Percentiles rank a stretch among this genome's conserved stretches.
These are phyloP conservation scores for Phytophthora hibernalis DNA, from an alignment of 352 stramenopile species.

Conservation along the genomic window DNA sequence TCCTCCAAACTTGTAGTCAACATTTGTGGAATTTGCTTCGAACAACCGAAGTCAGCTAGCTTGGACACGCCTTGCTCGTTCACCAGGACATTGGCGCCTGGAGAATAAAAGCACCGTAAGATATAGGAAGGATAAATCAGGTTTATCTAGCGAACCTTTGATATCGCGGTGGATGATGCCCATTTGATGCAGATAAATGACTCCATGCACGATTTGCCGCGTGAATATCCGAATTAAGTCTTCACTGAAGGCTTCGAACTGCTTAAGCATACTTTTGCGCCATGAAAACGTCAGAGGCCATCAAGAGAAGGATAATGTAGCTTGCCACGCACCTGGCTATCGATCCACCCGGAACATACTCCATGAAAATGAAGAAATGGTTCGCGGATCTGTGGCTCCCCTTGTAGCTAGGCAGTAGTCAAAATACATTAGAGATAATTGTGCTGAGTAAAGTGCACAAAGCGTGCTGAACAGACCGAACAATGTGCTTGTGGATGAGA, in stretches of 20 bases:
- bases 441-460: background rate
- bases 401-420: slow-evolving; percentile 63
- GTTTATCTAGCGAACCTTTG: slow-evolving; percentile 59
- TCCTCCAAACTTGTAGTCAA: slow-evolving; percentile 85
- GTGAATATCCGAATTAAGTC: slow-evolving; percentile 92
- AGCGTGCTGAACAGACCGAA: slow-evolving; percentile 69
- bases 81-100: slow-evolving; percentile 89
- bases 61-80: slow-evolving; percentile 89
- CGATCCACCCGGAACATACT: slow-evolving; percentile 94
- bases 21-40: slow-evolving; percentile 86
- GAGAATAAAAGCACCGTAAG: background rate
- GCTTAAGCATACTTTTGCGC: slow-evolving; percentile 83
- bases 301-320: background rate
- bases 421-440: slow-evolving; percentile 24
- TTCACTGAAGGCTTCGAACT: slow-evolving; percentile 94
- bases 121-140: background rate
- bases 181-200: slow-evolving; percentile 93
- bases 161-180: slow-evolving; percentile 95
- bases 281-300: slow-evolving; percentile 3
- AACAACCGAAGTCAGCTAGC: slow-evolving; percentile 92
- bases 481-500: slow-evolving; percentile 95
- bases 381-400: slow-evolving; percentile 78
- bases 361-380: slow-evolving; percentile 96
- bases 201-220: slow-evolving; percentile 89
- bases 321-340: slow-evolving; percentile 70